A percentile compares a stretch with the other conserved stretches of the same genome.
Evolutionary conservation across 1,139 yeast species (phyloP).

Genomic region (Kodamaea anthophila): DNA sequence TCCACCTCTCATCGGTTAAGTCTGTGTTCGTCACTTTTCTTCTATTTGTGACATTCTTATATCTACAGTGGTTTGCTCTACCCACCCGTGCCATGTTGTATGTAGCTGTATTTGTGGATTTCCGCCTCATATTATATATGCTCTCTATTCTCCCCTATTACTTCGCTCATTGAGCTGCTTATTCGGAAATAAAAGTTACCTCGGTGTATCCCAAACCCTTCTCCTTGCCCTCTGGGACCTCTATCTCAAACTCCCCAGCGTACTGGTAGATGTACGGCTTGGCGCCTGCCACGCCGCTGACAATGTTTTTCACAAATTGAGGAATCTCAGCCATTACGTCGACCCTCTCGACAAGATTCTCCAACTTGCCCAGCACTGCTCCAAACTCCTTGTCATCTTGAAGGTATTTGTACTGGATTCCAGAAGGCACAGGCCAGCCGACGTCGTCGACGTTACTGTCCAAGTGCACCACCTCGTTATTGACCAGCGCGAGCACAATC

Average conservation of each 20-base stretch:
- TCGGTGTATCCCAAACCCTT: constrained; percentile 72
- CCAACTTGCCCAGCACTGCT: constrained; percentile 48
- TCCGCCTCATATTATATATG: neutral
- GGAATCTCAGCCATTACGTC: constrained; percentile 99
- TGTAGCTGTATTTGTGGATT: no score
- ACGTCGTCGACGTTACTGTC: constrained; percentile 63
- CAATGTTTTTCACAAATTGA: constrained; percentile 85
- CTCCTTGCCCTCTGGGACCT: constrained; percentile 40
- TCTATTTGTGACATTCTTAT: no score
- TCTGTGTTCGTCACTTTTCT: no score
- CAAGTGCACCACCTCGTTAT: constrained; percentile 60
- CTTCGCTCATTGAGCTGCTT: constrained; percentile 4
- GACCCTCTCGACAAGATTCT: constrained; percentile 71
- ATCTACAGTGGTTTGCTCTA: no score
- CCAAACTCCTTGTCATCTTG: constrained; percentile 35
- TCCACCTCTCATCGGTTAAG: no score
- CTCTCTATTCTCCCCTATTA: constrained; percentile 2
- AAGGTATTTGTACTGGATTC: constrained; percentile 56
- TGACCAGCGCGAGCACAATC: constrained; percentile 58
- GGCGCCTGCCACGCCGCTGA: constrained; percentile 91
- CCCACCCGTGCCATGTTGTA: no score
- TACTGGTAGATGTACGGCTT: constrained; percentile 93
- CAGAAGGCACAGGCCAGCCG: constrained; percentile 87
- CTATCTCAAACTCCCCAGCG: constrained; percentile 48
- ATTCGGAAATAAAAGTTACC: constrained; percentile 65